Conservation (phyloP, 345 rosid genomes). For the Geranium brycei region DNA sequence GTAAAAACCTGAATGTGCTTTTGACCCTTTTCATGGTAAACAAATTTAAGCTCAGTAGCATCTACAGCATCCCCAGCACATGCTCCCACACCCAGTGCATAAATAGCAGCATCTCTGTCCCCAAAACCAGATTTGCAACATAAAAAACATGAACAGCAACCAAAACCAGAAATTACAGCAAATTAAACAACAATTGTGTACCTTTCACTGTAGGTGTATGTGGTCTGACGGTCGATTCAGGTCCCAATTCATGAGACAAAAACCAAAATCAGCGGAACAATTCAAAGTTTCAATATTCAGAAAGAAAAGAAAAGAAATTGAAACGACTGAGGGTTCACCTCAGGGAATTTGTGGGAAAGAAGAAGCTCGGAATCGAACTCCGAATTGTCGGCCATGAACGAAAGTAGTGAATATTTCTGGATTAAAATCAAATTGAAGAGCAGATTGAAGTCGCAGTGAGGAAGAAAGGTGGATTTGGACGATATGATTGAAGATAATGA, state of each 20-base stretch:
- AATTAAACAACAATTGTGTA: slow-evolving; percentile 8
- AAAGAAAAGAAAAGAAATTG: background rate
- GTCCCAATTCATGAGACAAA: background rate
- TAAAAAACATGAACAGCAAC: background rate
- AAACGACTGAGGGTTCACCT: slow-evolving; percentile 21
- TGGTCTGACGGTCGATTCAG: slow-evolving; percentile 19
- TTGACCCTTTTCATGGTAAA: slow-evolving; percentile 60
- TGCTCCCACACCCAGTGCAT: slow-evolving; percentile 83
- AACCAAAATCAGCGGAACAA: background rate
- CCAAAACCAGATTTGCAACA: background rate
- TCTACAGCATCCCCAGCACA: slow-evolving; percentile 61
- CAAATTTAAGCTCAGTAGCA: slow-evolving; percentile 59
- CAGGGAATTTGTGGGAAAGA: slow-evolving; percentile 54
- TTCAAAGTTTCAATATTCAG: background rate
- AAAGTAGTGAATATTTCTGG: too few species aligned
- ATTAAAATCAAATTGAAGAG: too few species aligned
- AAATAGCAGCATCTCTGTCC: slow-evolving; percentile 58
- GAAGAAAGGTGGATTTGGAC: too few species aligned
- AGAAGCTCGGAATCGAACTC: slow-evolving; percentile 35
- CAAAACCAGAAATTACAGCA: background rate
- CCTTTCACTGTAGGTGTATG: slow-evolving; percentile 51
- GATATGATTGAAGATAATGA: too few species aligned
- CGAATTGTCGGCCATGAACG: slow-evolving; percentile 30
- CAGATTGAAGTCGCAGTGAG: too few species aligned
- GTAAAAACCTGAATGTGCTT: slow-evolving; percentile 45